Percentiles rank a stretch among this genome's conserved stretches.
These are phyloP conservation scores for Arthrobotrys entomopaga DNA, from an alignment of 2,329 filamentous ascomycete genomes.

Conservation along the genomic window DNA sequence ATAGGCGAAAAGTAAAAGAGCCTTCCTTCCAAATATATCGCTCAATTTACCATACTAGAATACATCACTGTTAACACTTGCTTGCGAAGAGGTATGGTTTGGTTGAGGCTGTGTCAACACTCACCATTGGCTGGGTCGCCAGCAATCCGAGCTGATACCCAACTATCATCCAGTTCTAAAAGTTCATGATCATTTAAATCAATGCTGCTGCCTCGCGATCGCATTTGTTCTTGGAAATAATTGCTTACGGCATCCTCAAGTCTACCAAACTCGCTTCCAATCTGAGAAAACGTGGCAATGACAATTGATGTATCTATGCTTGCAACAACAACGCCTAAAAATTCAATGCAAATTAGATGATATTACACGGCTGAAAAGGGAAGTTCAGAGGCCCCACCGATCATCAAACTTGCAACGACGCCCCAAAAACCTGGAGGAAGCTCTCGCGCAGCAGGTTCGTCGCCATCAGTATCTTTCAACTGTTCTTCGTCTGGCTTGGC, in stretches of 20 bases:
- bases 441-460: constrained; percentile 7
- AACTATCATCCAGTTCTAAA: constrained; percentile 53
- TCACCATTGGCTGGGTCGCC: constrained; percentile 44
- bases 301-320: constrained; percentile 74
- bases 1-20: constrained; percentile 73
- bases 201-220: neutral
- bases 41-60: constrained; percentile 77
- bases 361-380: neutral
- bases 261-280: constrained; percentile 68
- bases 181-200: neutral
- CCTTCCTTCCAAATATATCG: constrained; percentile 77
- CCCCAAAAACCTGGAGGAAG: constrained; percentile 45
- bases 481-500: constrained; percentile 15
- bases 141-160: constrained; percentile 47
- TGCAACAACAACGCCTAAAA: constrained; percentile 71
- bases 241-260: constrained; percentile 36
- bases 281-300: constrained; percentile 72
- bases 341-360: neutral
- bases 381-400: constrained; percentile 16
- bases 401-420: constrained; percentile 45
- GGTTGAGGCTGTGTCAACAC: constrained; percentile 2
- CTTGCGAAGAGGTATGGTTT: neutral
- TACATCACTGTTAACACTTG: constrained; percentile 69
- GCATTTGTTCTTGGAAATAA: neutral
- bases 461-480: constrained; percentile 8